These are phyloP conservation scores for Leccinum fuscescens DNA, from an alignment of 1,284 basidiomycete genomes.

Conservation along the genomic window DNA sequence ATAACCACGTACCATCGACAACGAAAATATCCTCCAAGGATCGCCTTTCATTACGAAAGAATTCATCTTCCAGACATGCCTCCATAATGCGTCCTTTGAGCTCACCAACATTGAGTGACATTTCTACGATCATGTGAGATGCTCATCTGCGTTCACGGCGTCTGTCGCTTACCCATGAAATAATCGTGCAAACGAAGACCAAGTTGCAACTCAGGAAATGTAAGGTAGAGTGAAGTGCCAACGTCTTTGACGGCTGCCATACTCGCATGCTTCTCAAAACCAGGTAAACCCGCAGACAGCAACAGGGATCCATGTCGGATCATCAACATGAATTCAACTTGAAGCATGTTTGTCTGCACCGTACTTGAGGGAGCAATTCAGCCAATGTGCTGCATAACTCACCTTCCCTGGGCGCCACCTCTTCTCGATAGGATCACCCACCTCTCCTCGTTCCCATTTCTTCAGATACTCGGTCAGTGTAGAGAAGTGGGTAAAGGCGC, in stretches of 20 bases:
- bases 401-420: constrained; percentile 79
- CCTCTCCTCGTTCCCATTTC: constrained; percentile 54
- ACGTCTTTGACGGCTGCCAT: constrained; percentile 36
- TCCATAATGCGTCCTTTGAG: constrained; percentile 52
- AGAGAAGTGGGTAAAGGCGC: constrained; percentile 87
- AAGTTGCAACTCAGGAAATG: constrained; percentile 68
- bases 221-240: constrained; percentile 56
- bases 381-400: constrained; percentile 27
- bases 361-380: constrained; percentile 7
- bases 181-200: constrained; percentile 79
- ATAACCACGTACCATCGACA: constrained; percentile 56
- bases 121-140: constrained; percentile 48
- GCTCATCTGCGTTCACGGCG: background rate
- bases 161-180: constrained; percentile 70
- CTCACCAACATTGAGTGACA: constrained; percentile 68
- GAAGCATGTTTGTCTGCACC: constrained; percentile 73
- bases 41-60: constrained; percentile 30
- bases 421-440: constrained; percentile 77
- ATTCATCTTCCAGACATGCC: constrained; percentile 47
- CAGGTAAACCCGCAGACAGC: constrained; percentile 74
- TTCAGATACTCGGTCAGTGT: constrained; percentile 83
- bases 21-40: constrained; percentile 44
- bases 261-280: constrained; percentile 47
- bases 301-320: constrained; percentile 57
- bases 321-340: constrained; percentile 65